A percentile compares a stretch with the other conserved stretches of the same genome.
These are phyloP conservation scores for Aspergillus phoenicis DNA, from an alignment of 2,329 filamentous ascomycete species.

Conservation along the genomic window DNA sequence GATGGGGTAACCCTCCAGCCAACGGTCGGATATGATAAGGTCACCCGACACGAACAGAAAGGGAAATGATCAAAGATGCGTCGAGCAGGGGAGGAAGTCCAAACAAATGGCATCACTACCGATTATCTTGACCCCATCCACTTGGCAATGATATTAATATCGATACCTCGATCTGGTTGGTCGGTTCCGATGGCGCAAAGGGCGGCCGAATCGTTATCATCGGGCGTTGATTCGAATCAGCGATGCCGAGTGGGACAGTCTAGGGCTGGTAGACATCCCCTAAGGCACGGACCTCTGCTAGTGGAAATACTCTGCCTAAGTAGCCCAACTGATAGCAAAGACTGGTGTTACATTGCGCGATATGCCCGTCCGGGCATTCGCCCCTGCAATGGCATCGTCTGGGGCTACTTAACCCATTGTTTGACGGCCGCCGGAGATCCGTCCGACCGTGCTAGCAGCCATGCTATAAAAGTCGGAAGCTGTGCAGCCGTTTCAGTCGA, in stretches of 20 bases:
- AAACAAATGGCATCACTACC: slow-evolving; percentile 3
- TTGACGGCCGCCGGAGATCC: slow-evolving; percentile 2
- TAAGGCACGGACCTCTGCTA: neutral
- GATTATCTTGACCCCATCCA: slow-evolving; percentile 1
- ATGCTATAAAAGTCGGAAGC: too few relatives aligned
- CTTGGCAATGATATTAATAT: neutral
- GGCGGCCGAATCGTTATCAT: slow-evolving; percentile 3
- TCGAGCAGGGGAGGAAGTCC: too few relatives aligned
- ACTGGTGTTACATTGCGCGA: neutral
- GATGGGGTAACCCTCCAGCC: neutral
- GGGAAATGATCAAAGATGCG: too few relatives aligned
- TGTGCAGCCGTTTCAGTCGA: too few relatives aligned
- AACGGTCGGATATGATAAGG: neutral
- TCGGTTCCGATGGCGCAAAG: slow-evolving; percentile 4
- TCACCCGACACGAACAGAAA: neutral
- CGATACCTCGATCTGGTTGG: neutral
- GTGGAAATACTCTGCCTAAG: neutral
- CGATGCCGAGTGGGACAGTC: neutral
- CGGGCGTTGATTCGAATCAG: neutral
- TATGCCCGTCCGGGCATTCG: neutral
- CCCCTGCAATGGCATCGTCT: neutral
- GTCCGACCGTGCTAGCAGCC: neutral
- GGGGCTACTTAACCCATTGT: neutral
- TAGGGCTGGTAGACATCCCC: neutral
- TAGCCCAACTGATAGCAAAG: neutral